Base-by-base conservation (phyloP, 176 grass and related monocot species). In the Zoysia japonica region DNA sequence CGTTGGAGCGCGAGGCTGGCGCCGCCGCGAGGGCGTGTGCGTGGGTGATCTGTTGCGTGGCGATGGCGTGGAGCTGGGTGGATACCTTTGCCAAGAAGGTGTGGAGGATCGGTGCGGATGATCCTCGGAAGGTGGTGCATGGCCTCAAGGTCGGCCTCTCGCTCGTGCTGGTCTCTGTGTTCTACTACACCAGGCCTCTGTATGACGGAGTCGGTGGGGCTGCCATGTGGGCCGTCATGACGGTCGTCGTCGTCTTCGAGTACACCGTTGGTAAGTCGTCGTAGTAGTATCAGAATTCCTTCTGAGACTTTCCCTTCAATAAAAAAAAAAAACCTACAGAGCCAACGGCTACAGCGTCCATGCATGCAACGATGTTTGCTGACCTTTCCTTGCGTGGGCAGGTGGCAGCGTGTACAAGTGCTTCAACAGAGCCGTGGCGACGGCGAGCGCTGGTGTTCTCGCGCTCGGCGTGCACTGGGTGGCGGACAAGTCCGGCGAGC, bases 401-500 rank as follows among this genome's bases (percentile, higher is more conserved):
- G 95, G 95, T 38, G 96, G 96, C 36, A 82, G 92, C 81, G 65
- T 93, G 72, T 94, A 98, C 86, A 98, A 95, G 88, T 88, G 88
- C 46, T 87, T 95, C 78, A 98, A 98, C 88, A 65, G 96, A 56
- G 92, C 84, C 7, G 76, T 81, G 1, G 96, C 96, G 3, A 98
- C 96, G 54, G 67, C 80, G 35, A 92, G 85, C 68, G 90, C 90
- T 1, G 96, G 90, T 12, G 67, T 70, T 46, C 76, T 98, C 49
- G 96, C 83, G 28, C 73, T 98, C 62, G 96, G 92, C 66, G 83
- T 93, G 68, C 88, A 82, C 78, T 94, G 92, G 96, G 51, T 88
- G 19, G 96, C 96, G 13, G 78, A 47, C 67, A 88, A 87, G n/a
- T 70, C 90, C 36, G 92, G 96, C 43, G 77, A 81, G 78, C 48